phyloP scores from a whole-genome alignment of 345 rosid genomes.

The Moricandia arvensis region DNA sequence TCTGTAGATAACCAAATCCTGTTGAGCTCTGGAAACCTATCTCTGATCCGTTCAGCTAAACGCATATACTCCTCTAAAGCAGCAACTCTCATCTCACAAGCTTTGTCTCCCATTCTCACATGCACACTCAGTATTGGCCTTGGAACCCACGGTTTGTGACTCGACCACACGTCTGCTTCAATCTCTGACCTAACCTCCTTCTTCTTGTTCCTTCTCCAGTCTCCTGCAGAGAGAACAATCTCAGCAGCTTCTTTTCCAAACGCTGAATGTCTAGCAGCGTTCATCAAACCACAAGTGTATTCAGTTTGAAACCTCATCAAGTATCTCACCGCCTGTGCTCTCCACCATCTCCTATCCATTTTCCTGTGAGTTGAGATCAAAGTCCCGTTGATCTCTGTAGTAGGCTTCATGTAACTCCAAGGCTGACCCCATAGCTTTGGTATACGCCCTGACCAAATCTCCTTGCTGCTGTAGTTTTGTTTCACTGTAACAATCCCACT shows the following conservation, averaged over 20 bases:
- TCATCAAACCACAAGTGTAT: slow-evolving; percentile 80
- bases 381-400: slow-evolving; percentile 88
- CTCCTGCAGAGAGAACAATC: slow-evolving; percentile 50
- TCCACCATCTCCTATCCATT: slow-evolving; percentile 97
- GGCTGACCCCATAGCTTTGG: slow-evolving; percentile 92
- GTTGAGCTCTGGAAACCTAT: slow-evolving; percentile 63
- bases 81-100: slow-evolving; percentile 85
- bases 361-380: slow-evolving; percentile 65
- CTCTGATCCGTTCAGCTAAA: slow-evolving; percentile 60
- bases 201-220: slow-evolving; percentile 53
- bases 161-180: slow-evolving; percentile 76
- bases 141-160: slow-evolving; percentile 80
- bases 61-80: slow-evolving; percentile 68
- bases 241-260: slow-evolving; percentile 81
- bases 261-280: slow-evolving; percentile 71
- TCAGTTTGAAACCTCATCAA: slow-evolving; percentile 80
- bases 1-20: slow-evolving; percentile 91
- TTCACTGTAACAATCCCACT: slow-evolving; percentile 61
- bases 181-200: slow-evolving; percentile 49
- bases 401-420: slow-evolving; percentile 84
- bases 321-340: slow-evolving; percentile 90
- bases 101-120: slow-evolving; percentile 99
- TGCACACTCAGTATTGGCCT: slow-evolving; percentile 91
- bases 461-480: slow-evolving; percentile 68
- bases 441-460: slow-evolving; percentile 69